These are phyloP conservation scores for Trametes cingulata DNA, from an alignment of 768 basidiomycete species.

Conservation along the genomic window DNA sequence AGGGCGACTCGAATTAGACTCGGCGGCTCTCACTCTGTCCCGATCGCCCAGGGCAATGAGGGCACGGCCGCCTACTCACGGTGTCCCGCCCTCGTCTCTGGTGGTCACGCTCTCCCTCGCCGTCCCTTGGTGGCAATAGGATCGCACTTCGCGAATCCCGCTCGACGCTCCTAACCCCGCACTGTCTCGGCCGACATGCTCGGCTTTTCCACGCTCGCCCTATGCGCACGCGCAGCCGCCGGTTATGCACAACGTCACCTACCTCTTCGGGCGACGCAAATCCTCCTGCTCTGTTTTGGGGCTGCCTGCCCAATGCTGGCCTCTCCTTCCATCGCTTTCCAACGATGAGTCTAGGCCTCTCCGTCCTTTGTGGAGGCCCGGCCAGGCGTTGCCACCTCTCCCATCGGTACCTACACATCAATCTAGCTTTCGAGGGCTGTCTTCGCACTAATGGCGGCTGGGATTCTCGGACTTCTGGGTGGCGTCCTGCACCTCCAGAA, in stretches of 20 bases:
- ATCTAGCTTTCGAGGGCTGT: conserved; percentile 5
- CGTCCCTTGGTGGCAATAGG: neutral
- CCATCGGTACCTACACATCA: neutral
- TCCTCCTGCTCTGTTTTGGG: conserved; percentile 1
- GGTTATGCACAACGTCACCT: conserved; percentile 15
- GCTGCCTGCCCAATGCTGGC: neutral
- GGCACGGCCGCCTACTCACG: conserved; percentile 1
- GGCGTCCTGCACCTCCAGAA: neutral
- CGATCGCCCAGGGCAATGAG: neutral
- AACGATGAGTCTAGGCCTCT: neutral
- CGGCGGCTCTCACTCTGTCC: conserved; percentile 6
- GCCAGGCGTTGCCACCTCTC: neutral
- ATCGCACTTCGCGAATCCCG: conserved; percentile 13
- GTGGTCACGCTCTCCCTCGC: conserved; percentile 12
- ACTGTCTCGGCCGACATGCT: neutral
- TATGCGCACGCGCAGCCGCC: neutral
- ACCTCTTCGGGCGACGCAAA: conserved; percentile 9
- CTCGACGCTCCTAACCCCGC: conserved; percentile 4
- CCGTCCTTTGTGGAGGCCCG: neutral
- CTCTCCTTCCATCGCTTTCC: neutral
- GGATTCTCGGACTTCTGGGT: conserved; percentile 4
- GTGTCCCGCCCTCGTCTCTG: neutral
- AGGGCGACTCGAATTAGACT: conserved; percentile 11
- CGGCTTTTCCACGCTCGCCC: conserved; percentile 8
- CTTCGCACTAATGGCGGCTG: conserved; percentile 1